Evolutionary conservation across 352 stramenopile species (phyloP), one percentile per base, ranked within the genome.

Genomic region (Phytopythium cucurbitacearum): DNA sequence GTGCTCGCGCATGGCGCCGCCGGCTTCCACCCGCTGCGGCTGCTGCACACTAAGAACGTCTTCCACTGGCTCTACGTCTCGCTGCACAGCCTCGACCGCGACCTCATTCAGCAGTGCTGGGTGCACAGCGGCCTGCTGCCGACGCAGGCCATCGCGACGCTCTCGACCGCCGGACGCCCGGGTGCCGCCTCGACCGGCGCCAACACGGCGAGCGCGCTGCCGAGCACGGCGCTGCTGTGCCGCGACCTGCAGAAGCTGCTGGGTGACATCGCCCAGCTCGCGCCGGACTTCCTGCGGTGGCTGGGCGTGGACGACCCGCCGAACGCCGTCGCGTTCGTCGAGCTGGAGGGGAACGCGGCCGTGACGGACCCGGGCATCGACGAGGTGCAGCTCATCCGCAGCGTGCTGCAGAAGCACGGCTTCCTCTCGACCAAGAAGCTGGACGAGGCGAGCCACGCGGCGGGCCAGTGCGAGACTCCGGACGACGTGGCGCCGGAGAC

Each of bases 51-150:
- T 28, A 73, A 79, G 37, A 94, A 91, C 48, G 70, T 94, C n/a
- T 88, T 94, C 51, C 79, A 94, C 57, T 94, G 83, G 83, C 72
- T 94, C 53, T 71, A 80, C 51, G 68, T 91, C 37, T 79, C 83
- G 45, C 60, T 94, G 10, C 67, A 87, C 44, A 91, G 80, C 32
- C 67, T 94, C 15, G 69, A 88, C 50, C 79, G 74, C 36, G 64
- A 80, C 7, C 51, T 90, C 32, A 83, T 94, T 34, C 79, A 89
- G 55, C 74, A 63, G 39, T 87, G 77, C 56, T 94, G 83, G 83
- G 64, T 91, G 0, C 69, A 84, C 28, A 91, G 79, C 16, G 83
- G 83, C 1, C 43, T 94, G 53, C 52, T 94, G 38, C 83, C 83
- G 0, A 84, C 79, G 0, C 69, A 86, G 42, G 64, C 71, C 7